phyloP scores from a whole-genome alignment of 805 yeast species.

The Cyberlindnera petersonii region DNA sequence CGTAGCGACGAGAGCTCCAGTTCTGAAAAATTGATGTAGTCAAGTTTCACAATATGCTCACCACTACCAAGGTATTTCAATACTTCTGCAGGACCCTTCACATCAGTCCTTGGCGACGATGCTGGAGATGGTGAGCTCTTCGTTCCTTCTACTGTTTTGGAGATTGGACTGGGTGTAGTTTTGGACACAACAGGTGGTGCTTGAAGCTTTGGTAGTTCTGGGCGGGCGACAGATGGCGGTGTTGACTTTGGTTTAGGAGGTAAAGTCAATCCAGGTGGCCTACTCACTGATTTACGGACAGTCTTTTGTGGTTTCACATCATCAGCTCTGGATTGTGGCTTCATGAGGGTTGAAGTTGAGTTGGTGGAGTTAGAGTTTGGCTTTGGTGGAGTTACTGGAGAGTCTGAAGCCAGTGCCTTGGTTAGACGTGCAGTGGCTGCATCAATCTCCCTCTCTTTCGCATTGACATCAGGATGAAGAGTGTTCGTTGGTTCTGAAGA shows the following conservation, averaged over 20 bases:
- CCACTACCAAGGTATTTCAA: slow-evolving; percentile 14
- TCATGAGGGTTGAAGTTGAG: not conserved
- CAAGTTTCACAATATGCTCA: slow-evolving; percentile 25
- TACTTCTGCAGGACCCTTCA: slow-evolving; percentile 8
- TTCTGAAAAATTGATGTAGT: slow-evolving; percentile 22
- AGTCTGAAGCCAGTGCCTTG: not conserved
- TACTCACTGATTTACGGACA: not conserved
- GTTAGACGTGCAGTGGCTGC: not conserved
- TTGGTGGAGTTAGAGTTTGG: not conserved
- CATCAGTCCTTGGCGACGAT: slow-evolving; percentile 2
- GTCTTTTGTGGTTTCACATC: slow-evolving; percentile 7
- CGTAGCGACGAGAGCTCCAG: slow-evolving; percentile 13
- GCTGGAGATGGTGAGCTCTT: slow-evolving; percentile 4
- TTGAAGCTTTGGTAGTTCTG: slow-evolving; percentile 13
- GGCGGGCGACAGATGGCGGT: slow-evolving; percentile 23
- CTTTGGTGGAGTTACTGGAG: slow-evolving; percentile 2
- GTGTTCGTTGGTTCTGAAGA: not conserved
- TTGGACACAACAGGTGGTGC: slow-evolving; percentile 10
- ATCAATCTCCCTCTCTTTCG: no score
- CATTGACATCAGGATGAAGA: no score
- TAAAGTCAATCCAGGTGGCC: slow-evolving; percentile 18
- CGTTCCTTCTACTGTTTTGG: slow-evolving; percentile 2
- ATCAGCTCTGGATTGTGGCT: not conserved
- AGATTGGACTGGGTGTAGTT: slow-evolving; percentile 1
- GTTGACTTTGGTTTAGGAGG: slow-evolving; percentile 11